These are phyloP conservation scores for Pleurotus eryngii DNA, from an alignment of 768 basidiomycete genomes.

Conservation along the genomic window DNA sequence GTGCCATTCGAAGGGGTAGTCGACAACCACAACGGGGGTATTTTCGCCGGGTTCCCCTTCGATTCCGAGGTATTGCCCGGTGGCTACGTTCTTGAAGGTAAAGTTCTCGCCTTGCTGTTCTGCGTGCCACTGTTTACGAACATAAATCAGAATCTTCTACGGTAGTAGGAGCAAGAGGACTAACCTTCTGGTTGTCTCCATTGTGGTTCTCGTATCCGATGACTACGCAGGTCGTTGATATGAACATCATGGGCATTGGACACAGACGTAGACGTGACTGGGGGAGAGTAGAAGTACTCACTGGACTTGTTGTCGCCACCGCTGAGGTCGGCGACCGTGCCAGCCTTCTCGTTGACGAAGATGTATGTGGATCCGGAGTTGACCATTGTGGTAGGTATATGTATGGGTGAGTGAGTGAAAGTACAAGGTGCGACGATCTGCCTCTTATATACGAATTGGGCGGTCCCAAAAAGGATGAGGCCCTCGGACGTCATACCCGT, in stretches of 20 bases:
- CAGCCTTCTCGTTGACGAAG: conserved; percentile 37
- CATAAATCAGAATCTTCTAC: neutral
- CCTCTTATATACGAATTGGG: neutral
- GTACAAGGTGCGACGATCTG: neutral
- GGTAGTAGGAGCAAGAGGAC: neutral
- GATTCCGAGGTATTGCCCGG: conserved; percentile 27
- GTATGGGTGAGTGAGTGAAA: neutral
- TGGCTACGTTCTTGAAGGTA: conserved; percentile 29
- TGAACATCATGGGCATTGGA: neutral
- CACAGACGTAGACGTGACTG: neutral
- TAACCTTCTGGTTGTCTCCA: conserved; percentile 41
- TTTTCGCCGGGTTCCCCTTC: conserved; percentile 26
- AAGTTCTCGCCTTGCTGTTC: conserved; percentile 20
- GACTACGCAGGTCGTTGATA: conserved; percentile 20
- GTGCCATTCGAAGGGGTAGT: conserved; percentile 30
- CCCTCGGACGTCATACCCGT: too few relatives aligned
- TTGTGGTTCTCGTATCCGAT: conserved; percentile 36
- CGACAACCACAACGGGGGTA: conserved; percentile 23
- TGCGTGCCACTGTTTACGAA: conserved; percentile 31
- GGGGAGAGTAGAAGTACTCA: conserved; percentile 13
- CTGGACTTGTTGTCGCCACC: conserved; percentile 33
- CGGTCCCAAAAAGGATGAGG: too few relatives aligned
- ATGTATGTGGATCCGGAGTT: conserved; percentile 21
- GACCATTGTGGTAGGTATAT: neutral
- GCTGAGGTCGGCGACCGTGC: conserved; percentile 42